A percentile compares a stretch with the other conserved stretches of the same genome.
Evolutionary conservation across 805 yeast genomes (phyloP).

Genomic region (Metschnikowia aberdeeniae): DNA sequence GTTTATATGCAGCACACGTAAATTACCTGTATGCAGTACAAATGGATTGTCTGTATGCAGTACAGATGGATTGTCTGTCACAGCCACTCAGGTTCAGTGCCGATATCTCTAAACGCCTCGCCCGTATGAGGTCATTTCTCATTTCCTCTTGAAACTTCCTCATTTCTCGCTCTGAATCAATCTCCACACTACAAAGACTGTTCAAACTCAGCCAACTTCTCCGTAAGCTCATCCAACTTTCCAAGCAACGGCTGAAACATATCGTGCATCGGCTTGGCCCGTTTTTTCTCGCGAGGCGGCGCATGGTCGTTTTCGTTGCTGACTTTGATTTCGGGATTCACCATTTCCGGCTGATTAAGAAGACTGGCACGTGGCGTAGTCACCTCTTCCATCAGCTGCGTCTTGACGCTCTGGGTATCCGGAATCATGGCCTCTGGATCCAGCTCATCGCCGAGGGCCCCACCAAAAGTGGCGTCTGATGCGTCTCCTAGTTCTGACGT

Average conservation of each 20-base stretch:
- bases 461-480: constrained; percentile 9
- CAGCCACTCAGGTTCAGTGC: too few relatives aligned
- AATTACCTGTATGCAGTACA: too few relatives aligned
- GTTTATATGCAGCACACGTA: too few relatives aligned
- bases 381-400: constrained; percentile 14
- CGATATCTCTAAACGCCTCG: too few relatives aligned
- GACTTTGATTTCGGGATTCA: not conserved
- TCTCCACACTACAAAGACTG: constrained; percentile 9
- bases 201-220: constrained; percentile 37
- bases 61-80: too few relatives aligned
- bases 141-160: too few relatives aligned
- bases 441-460: constrained; percentile 3
- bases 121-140: too few relatives aligned
- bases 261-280: constrained; percentile 41
- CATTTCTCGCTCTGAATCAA: too few relatives aligned
- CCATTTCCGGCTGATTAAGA: constrained; percentile 1
- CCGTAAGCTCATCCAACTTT: constrained; percentile 43
- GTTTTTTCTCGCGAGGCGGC: constrained; percentile 19
- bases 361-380: constrained; percentile 37
- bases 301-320: not conserved
- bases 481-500: constrained; percentile 28
- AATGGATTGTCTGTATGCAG: too few relatives aligned
- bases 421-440: constrained; percentile 4
- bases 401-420: constrained; percentile 5
- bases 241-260: constrained; percentile 57